These are phyloP conservation scores for Atkinsonella texensis DNA, from an alignment of 2,329 filamentous ascomycete species.

Conservation along the genomic window DNA sequence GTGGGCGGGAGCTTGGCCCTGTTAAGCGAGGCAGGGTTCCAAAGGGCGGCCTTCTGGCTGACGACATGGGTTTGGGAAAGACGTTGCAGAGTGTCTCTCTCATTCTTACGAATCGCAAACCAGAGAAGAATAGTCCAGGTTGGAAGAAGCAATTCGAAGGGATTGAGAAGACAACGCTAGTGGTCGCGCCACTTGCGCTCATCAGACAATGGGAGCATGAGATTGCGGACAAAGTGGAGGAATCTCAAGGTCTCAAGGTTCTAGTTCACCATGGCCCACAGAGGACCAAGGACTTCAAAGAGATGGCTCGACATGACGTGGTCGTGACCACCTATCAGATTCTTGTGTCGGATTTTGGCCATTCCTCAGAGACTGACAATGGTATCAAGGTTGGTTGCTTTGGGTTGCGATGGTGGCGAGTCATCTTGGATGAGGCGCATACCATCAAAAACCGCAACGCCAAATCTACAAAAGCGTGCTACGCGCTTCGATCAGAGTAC, in stretches of 20 bases:
- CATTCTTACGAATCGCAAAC: constrained; percentile 71
- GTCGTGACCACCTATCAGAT: constrained; percentile 97
- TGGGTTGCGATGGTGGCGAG: constrained; percentile 84
- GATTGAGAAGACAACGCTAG: constrained; percentile 69
- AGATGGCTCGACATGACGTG: constrained; percentile 78
- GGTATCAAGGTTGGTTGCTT: constrained; percentile 72
- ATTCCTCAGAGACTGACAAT: constrained; percentile 48
- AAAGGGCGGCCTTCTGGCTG: constrained; percentile 87
- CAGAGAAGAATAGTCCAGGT: constrained; percentile 40
- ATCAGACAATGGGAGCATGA: constrained; percentile 97
- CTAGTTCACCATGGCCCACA: constrained; percentile 84
- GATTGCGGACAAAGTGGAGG: constrained; percentile 68
- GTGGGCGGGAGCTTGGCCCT: constrained; percentile 74
- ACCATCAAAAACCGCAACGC: constrained; percentile 98
- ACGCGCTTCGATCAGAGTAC: constrained; percentile 71
- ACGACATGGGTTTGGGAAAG: constrained; percentile 96
- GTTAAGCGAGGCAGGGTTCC: constrained; percentile 72
- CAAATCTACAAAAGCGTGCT: constrained; percentile 89
- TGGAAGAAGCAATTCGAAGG: constrained; percentile 58
- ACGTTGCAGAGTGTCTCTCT: constrained; percentile 88
- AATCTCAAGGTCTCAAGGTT: constrained; percentile 61
- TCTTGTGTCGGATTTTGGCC: constrained; percentile 77
- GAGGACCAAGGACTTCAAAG: constrained; percentile 65
- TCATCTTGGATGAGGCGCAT: constrained; percentile 93
- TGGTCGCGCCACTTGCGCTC: constrained; percentile 83